phyloP scores from a whole-genome alignment of 768 basidiomycete species.

The Rhodotorula toruloides region DNA sequence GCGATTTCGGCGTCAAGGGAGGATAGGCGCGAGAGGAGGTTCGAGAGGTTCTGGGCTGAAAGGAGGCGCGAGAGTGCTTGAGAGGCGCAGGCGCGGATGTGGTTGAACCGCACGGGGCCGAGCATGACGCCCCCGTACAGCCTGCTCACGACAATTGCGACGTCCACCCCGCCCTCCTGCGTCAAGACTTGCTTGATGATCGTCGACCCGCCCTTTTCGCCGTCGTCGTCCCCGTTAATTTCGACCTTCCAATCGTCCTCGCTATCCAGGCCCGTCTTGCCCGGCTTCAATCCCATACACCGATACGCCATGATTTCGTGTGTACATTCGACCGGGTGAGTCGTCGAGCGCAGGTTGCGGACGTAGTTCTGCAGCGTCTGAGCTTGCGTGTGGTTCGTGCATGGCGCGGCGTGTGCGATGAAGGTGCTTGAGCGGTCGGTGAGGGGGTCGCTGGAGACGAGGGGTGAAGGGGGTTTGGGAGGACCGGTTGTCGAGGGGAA shows the following conservation, averaged over 20 bases:
- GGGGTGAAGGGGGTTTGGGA: conserved; percentile 43
- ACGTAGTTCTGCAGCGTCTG: conserved; percentile 9
- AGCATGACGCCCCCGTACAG: conserved; percentile 67
- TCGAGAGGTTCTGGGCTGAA: conserved; percentile 3
- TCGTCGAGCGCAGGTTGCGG: background rate
- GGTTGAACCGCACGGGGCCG: conserved; percentile 67
- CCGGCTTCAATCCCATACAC: conserved; percentile 65
- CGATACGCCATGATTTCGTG: conserved; percentile 77
- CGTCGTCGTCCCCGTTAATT: conserved; percentile 66
- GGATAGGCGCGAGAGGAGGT: conserved; percentile 9
- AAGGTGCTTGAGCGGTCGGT: conserved; percentile 70
- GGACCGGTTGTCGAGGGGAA: conserved; percentile 11
- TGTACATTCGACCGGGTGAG: conserved; percentile 42
- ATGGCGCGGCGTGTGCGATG: conserved; percentile 59
- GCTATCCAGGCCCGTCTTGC: conserved; percentile 61
- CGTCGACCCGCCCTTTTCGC: conserved; percentile 66
- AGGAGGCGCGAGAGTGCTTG: conserved; percentile 51
- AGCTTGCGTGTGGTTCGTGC: conserved; percentile 50
- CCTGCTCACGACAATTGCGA: conserved; percentile 70
- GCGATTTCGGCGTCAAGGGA: conserved; percentile 23
- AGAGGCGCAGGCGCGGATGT: conserved; percentile 67
- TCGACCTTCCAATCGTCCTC: conserved; percentile 70
- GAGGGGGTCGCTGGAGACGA: conserved; percentile 61
- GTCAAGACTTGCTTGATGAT: conserved; percentile 65
- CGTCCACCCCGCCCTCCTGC: conserved; percentile 65